Conservation (phyloP, 305 asterid species). For the Fraxinus floribunda region DNA sequence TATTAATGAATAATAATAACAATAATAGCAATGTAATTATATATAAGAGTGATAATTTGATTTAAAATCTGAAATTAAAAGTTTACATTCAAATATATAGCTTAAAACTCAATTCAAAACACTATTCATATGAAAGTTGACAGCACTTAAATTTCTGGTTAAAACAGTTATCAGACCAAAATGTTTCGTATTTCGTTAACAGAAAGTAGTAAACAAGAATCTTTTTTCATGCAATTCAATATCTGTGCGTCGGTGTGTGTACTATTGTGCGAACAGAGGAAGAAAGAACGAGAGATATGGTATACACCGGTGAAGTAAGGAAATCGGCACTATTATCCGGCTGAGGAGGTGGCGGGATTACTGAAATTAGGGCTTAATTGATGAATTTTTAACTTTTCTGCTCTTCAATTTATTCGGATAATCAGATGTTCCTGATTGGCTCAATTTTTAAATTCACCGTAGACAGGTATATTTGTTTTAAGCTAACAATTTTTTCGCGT, state of each 20-base stretch:
- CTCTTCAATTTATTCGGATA: not conserved
- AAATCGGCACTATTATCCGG: not conserved
- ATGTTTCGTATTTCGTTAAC: not conserved
- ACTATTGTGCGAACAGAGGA: not conserved
- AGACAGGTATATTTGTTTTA: not conserved
- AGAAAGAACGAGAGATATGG: not conserved
- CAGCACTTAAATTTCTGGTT: not conserved
- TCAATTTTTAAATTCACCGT: not conserved
- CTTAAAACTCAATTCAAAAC: not conserved
- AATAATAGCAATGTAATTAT: not conserved
- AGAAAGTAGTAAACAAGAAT: not conserved
- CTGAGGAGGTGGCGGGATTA: constrained; percentile 2
- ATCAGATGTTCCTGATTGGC: not conserved
- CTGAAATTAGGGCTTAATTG: not conserved
- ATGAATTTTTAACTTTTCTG: not conserved
- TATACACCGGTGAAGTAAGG: not conserved
- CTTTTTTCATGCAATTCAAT: not conserved
- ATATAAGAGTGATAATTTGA: not conserved
- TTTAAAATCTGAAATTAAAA: not conserved
- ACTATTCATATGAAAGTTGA: not conserved
- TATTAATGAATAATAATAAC: not conserved
- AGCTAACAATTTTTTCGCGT: no score
- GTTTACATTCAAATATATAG: not conserved
- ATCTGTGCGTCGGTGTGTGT: not conserved
- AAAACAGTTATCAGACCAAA: not conserved